Percentiles rank a stretch among this genome's conserved stretches.
Evolutionary conservation across 2,329 filamentous ascomycete genomes (phyloP).

Genomic region (Fonsecaea pedrosoi): DNA sequence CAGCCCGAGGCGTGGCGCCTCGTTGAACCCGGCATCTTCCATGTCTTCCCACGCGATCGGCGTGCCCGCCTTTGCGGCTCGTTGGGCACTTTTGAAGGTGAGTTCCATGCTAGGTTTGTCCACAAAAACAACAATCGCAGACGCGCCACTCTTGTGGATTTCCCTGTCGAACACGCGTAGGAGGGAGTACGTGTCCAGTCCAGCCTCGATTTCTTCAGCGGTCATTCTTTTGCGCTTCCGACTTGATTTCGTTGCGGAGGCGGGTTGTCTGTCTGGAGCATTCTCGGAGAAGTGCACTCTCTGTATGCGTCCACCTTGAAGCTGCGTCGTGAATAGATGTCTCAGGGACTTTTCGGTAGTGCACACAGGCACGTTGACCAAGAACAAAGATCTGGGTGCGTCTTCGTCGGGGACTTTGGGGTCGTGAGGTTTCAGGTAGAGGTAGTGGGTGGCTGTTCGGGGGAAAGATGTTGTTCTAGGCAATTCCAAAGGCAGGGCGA

Average conservation of each 20-base stretch:
- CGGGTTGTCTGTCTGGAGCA: constrained; percentile 37
- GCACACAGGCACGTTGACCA: constrained; percentile 89
- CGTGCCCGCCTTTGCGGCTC: constrained; percentile 63
- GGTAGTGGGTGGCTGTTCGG: constrained; percentile 72
- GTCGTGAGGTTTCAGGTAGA: constrained; percentile 84
- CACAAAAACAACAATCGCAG: constrained; percentile 81
- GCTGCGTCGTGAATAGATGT: constrained; percentile 73
- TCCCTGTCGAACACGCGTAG: constrained; percentile 76
- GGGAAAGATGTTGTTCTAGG: constrained; percentile 69
- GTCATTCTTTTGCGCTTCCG: constrained; percentile 64
- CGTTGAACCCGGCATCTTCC: constrained; percentile 56
- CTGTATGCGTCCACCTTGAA: constrained; percentile 81
- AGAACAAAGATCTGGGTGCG: constrained; percentile 80
- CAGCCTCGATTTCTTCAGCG: constrained; percentile 57
- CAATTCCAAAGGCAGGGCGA: constrained; percentile 71
- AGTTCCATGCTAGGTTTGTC: constrained; percentile 79
- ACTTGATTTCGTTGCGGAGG: constrained; percentile 37
- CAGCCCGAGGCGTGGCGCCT: constrained; percentile 62
- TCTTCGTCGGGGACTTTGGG: constrained; percentile 77
- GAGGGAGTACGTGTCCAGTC: constrained; percentile 67
- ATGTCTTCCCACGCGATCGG: constrained; percentile 71
- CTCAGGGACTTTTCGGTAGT: constrained; percentile 79
- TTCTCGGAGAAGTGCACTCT: constrained; percentile 69
- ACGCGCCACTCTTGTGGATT: constrained; percentile 75
- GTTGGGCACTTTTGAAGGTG: constrained; percentile 76